These are phyloP conservation scores for Colletotrichum sp. DNA, from an alignment of 2,329 filamentous ascomycete genomes.

Conservation along the genomic window DNA sequence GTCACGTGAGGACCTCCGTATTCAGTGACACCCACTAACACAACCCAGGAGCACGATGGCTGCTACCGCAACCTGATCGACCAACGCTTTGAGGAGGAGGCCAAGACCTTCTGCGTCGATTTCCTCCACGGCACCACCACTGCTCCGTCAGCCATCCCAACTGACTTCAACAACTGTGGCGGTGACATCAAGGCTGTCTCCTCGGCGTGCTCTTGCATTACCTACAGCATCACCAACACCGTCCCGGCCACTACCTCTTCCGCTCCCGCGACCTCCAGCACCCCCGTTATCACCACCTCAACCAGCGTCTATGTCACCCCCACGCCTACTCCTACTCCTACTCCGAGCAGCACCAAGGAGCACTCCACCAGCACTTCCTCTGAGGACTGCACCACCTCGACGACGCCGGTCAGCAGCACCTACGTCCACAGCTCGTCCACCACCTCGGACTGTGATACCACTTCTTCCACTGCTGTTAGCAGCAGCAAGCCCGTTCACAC, in stretches of 20 bases:
- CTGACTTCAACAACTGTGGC: constrained; percentile 34
- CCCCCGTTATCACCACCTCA: not conserved
- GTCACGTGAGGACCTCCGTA: not conserved
- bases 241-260: not conserved
- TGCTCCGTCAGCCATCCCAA: constrained; percentile 30
- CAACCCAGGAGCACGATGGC: constrained; percentile 30
- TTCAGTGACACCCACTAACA: not conserved
- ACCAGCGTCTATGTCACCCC: not conserved
- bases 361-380: not conserved
- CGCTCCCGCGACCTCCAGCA: not conserved
- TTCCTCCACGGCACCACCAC: constrained; percentile 35
- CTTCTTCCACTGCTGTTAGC: not conserved
- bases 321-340: not conserved
- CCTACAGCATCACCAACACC: constrained; percentile 27
- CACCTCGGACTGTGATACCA: not conserved
- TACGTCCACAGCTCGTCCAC: not conserved
- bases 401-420: not conserved
- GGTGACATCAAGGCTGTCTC: constrained; percentile 24
- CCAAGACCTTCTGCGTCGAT: constrained; percentile 35
- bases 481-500: not conserved
- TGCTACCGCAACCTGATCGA: constrained; percentile 42
- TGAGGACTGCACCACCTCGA: not conserved
- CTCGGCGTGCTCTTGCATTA: constrained; percentile 43
- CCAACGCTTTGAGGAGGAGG: constrained; percentile 31
- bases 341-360: not conserved